Base-by-base conservation (phyloP, 768 basidiomycete genomes). In the Clitopilus passeckerianus region DNA sequence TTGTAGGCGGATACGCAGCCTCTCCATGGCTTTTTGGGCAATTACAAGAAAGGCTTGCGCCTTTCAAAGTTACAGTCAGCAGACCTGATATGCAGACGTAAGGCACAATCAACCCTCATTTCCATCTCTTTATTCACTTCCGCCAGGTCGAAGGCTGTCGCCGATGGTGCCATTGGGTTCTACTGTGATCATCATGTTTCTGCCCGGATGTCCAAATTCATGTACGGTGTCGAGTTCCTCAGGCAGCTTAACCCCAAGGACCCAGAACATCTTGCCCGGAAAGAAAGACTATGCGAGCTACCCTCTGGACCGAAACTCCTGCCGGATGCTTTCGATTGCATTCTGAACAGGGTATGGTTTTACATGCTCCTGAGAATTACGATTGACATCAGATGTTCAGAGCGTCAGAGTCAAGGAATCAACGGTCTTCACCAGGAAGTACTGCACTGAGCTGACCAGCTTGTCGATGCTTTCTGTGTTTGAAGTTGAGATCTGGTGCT, bases 401-500 rank as follows among this genome's bases (percentile, higher is more conserved):
- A 73, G 86, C 44, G 78, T 87, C 44, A 89, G 82, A 74, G 90
- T 91, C 56, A 90, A 91, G 61, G 90, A 91, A 67, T 90, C 87
- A 20, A 91, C 84, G 0, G 89, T 91, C 14, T 91, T 91, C 68
- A 87, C 85, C 57, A 78, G 90, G 57, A 92, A 92, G 67, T 91
- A 92, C 70, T 89, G 86, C 66, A 91, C 90, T 0, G 90, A 91
- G 67, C 79, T 92, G 35, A 91, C 90, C 8, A 90, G 82, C 61
- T 68, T 92, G 30, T 83, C 85, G 3, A 86, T 89, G 64, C 77
- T 91, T 5, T 89, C 87, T 14, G 86, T 91, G 16, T 91, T 92
- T 63, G 90, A 91, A 68, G 89, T 91, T 24, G 89, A 91, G 69
- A 81, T 92, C 63, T 91, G 90, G 90, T 91, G 90, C 67, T 92